Evolutionary conservation across 345 rosid genomes (phyloP), one percentile per base, ranked within the genome.

Genomic region (Gossypium turneri): DNA sequence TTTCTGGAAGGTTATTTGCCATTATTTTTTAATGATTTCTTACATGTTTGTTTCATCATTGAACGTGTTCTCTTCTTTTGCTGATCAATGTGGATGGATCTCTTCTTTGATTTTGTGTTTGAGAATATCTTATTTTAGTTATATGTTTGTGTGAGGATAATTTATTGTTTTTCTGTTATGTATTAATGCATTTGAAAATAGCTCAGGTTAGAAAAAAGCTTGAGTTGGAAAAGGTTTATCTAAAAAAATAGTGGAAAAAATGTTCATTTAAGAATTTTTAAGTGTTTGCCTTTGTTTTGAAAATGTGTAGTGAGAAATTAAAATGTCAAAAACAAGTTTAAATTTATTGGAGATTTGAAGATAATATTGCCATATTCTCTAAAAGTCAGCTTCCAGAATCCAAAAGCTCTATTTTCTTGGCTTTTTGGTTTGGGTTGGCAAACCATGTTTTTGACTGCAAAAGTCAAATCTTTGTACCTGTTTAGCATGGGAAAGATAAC

Each of bases 51-150:
- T 34, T 72, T 67, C 25, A 2, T 41, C 59, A 24, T 52, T 68
- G 67, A 51, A 24, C 9, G 45, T 13, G 22, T 58, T 81, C 67
- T 29, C 15, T 73, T 64, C 12, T 12, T 70, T 43, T 38, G 70
- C 70, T 53, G 62, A 72, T 63, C 7, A 20, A 60, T 69, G 58
- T 73, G 7, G 64, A 62, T 55, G 34, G 63, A 22, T 64, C 25
- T 53, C 27, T 70, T 58, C 34, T 63, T 24, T 22, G 62, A 47
- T 22, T 25, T 69, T 43, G 34, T 57, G 25, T 16, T 15, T 12
- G 34, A 24, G 45, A 72, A 38, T 47, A 48, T 63, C 44, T 34
- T 29, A 71, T 48, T 68, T 55, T 15, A 69, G 17, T 69, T 51
- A 4, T 27, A 16, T 51, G 34, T 2, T 50, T 16, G 7, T 22